These are phyloP conservation scores for Sanghuangporus weigelae DNA, from an alignment of 1,284 basidiomycete genomes.

Conservation along the genomic window DNA sequence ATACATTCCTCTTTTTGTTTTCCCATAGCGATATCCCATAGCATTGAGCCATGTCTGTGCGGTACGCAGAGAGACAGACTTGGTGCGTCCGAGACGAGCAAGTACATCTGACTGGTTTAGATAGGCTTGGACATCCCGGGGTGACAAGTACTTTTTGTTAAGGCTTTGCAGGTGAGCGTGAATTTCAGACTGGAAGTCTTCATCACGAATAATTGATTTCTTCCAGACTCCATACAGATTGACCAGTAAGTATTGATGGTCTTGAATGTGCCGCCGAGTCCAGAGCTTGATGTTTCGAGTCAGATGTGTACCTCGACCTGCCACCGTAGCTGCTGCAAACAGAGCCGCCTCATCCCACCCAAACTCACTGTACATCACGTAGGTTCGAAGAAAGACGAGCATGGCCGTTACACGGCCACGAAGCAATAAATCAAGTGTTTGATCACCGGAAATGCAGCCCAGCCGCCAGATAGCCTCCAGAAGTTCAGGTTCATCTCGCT, in stretches of 20 bases:
- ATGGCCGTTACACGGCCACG: background rate
- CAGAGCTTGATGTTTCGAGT: slow-evolving; percentile 19
- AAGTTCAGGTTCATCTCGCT: background rate
- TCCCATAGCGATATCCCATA: slow-evolving; percentile 25
- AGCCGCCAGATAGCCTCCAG: background rate
- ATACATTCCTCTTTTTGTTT: slow-evolving; percentile 25
- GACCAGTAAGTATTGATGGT: slow-evolving; percentile 20
- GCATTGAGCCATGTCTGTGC: slow-evolving; percentile 25
- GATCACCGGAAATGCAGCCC: background rate
- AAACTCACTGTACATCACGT: background rate
- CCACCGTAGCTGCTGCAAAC: background rate
- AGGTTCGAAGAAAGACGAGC: background rate
- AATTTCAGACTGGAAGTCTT: slow-evolving; percentile 27
- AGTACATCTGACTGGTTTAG: slow-evolving; percentile 21
- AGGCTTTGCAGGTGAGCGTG: slow-evolving; percentile 25
- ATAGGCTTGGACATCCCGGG: slow-evolving; percentile 26
- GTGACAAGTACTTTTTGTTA: slow-evolving; percentile 23
- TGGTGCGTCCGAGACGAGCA: slow-evolving; percentile 19
- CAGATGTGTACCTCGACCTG: background rate
- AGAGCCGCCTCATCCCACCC: background rate
- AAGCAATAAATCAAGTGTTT: background rate
- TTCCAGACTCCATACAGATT: slow-evolving; percentile 19
- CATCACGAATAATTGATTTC: slow-evolving; percentile 23
- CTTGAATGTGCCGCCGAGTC: slow-evolving; percentile 20
- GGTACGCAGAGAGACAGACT: slow-evolving; percentile 22